Conservation (phyloP, 768 basidiomycete species). For the Boletus vermiculosoides region DNA sequence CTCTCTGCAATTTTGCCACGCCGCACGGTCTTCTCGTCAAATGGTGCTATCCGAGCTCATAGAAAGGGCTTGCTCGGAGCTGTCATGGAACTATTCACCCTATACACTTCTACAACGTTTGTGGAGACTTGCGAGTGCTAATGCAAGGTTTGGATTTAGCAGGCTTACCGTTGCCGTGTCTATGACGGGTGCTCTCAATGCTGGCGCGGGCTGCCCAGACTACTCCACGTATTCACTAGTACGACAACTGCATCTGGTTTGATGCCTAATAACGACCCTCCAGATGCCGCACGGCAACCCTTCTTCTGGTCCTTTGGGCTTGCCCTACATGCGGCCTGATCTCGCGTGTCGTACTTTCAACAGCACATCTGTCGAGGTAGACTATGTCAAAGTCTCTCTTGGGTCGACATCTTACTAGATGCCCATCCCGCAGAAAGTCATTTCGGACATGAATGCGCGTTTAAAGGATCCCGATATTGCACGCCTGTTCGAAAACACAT, state of each 20-base stretch:
- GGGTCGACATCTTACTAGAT: not conserved
- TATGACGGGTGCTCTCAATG: constrained; percentile 21
- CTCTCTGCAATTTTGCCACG: not conserved
- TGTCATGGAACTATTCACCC: constrained; percentile 5
- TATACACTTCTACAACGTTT: constrained; percentile 2
- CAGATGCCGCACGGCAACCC: constrained; percentile 59
- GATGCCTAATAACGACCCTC: not conserved
- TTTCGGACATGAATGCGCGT: constrained; percentile 66
- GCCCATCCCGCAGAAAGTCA: constrained; percentile 52
- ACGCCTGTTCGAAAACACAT: constrained; percentile 77
- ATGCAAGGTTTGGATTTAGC: constrained; percentile 26
- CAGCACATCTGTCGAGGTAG: constrained; percentile 70
- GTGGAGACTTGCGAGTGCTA: constrained; percentile 6
- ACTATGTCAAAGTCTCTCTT: not conserved
- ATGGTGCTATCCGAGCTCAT: constrained; percentile 12
- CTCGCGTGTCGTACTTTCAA: constrained; percentile 74
- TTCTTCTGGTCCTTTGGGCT: constrained; percentile 56
- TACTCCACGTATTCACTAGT: constrained; percentile 62
- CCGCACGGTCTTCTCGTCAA: not conserved
- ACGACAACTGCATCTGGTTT: not conserved
- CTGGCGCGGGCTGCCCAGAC: constrained; percentile 51
- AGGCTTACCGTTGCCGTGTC: constrained; percentile 22
- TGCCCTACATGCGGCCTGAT: constrained; percentile 73
- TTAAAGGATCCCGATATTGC: constrained; percentile 78
- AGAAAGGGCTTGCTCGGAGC: not conserved